Percentiles rank a stretch among this genome's conserved stretches.
Evolutionary conservation across 2,329 filamentous ascomycete genomes (phyloP).

Genomic region (Fusarium transvaalense): DNA sequence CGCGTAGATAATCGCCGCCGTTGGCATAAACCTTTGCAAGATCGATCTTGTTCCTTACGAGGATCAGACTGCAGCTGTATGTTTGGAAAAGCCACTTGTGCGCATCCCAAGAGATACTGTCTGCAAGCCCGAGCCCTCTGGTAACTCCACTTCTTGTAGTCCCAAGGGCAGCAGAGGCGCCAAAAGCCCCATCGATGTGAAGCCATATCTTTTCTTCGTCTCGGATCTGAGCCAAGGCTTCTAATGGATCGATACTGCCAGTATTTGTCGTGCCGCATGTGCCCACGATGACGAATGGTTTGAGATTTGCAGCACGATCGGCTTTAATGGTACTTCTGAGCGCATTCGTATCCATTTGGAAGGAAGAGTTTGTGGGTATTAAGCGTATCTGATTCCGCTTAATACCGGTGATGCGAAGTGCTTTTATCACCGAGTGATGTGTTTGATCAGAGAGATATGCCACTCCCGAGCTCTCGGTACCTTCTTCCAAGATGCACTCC

Average conservation of each 20-base stretch:
- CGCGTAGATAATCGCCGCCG: constrained; percentile 20
- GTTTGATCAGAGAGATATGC: constrained; percentile 23
- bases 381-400: neutral
- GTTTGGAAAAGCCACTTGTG: constrained; percentile 25
- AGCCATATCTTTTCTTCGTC: constrained; percentile 19
- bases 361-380: neutral
- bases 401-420: constrained; percentile 4
- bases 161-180: constrained; percentile 8
- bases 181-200: constrained; percentile 22
- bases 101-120: constrained; percentile 28
- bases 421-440: constrained; percentile 19
- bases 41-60: constrained; percentile 1
- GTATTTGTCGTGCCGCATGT: constrained; percentile 28
- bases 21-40: constrained; percentile 14
- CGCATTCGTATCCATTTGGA: neutral
- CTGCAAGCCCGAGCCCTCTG: constrained; percentile 7
- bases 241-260: constrained; percentile 4
- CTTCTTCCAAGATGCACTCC: constrained; percentile 2
- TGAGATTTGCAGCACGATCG: constrained; percentile 1
- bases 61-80: constrained; percentile 21
- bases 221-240: neutral
- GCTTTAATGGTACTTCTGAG: neutral
- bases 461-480: neutral
- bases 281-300: constrained; percentile 9
- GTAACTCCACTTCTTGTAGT: neutral